Conservation (phyloP, 2,329 filamentous ascomycete genomes). For the Alternaria sp. region DNA sequence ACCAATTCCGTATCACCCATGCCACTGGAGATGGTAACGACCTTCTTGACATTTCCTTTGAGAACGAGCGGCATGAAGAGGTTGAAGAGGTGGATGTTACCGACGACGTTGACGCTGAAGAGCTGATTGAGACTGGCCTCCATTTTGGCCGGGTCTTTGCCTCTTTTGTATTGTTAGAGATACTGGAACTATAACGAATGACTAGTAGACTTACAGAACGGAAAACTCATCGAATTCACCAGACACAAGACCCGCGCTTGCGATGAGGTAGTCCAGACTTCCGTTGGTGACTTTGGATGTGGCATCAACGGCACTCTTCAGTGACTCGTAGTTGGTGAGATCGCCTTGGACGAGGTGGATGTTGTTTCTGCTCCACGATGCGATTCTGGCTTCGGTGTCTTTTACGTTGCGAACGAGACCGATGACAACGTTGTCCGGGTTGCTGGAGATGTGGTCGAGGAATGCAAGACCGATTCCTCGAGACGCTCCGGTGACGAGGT, state of each 20-base stretch:
- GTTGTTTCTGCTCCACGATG: slow-evolving; percentile 32
- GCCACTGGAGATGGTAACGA: slow-evolving; percentile 52
- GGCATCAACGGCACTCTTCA: slow-evolving; percentile 46
- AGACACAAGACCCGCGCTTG: slow-evolving; percentile 48
- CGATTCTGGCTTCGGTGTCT: slow-evolving; percentile 14
- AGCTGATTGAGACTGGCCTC: slow-evolving; percentile 18
- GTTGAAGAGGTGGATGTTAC: slow-evolving; percentile 48
- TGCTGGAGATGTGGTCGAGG: slow-evolving; percentile 30
- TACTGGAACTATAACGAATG: not conserved
- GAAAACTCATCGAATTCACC: slow-evolving; percentile 18
- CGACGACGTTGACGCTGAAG: slow-evolving; percentile 41
- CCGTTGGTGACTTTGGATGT: slow-evolving; percentile 45
- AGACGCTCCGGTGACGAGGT: slow-evolving; percentile 45
- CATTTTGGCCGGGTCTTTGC: slow-evolving; percentile 9
- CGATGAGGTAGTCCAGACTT: slow-evolving; percentile 54
- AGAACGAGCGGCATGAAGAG: slow-evolving; percentile 54
- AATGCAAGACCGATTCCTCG: slow-evolving; percentile 40
- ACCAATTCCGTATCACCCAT: slow-evolving; percentile 47
- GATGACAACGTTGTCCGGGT: slow-evolving; percentile 43
- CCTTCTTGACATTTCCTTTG: slow-evolving; percentile 52
- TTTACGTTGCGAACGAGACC: slow-evolving; percentile 44
- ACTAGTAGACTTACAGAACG: slow-evolving; percentile 10
- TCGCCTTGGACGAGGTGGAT: slow-evolving; percentile 52
- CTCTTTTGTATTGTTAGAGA: not conserved
- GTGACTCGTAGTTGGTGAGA: slow-evolving; percentile 43